These are phyloP conservation scores for Margaritispora aquatica DNA, from an alignment of 495 filamentous ascomycete species.

Conservation along the genomic window DNA sequence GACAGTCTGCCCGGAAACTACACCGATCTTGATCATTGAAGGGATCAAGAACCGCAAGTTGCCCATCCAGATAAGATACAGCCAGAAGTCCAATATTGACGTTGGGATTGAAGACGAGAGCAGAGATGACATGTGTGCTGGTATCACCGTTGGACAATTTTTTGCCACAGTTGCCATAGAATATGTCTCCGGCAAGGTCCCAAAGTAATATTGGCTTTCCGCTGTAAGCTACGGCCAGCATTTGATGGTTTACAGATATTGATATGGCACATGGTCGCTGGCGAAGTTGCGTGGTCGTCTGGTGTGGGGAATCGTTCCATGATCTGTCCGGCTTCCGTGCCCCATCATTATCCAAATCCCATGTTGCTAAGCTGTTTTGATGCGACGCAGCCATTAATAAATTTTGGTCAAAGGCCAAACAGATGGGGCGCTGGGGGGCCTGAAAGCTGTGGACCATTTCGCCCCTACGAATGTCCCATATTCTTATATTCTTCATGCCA, in stretches of 20 bases:
- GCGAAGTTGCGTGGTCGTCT: too few species aligned
- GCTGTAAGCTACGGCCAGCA: background rate
- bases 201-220: background rate
- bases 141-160: too few species aligned
- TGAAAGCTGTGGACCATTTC: background rate
- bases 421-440: background rate
- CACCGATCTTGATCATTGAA: too few species aligned
- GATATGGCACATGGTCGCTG: too few species aligned
- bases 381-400: background rate
- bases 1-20: too few species aligned
- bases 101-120: constrained; percentile 7
- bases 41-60: constrained; percentile 1
- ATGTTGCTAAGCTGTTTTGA: background rate
- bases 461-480: background rate
- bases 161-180: background rate
- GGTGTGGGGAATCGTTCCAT: too few species aligned
- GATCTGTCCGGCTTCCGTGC: too few species aligned
- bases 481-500: background rate
- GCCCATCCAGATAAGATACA: background rate
- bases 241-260: background rate
- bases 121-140: background rate
- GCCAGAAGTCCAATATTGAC: background rate
- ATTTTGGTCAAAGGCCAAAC: background rate
- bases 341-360: background rate
- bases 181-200: background rate